phyloP scores from a whole-genome alignment of 1,139 yeast species.

The Sugiyamaella sp. region DNA sequence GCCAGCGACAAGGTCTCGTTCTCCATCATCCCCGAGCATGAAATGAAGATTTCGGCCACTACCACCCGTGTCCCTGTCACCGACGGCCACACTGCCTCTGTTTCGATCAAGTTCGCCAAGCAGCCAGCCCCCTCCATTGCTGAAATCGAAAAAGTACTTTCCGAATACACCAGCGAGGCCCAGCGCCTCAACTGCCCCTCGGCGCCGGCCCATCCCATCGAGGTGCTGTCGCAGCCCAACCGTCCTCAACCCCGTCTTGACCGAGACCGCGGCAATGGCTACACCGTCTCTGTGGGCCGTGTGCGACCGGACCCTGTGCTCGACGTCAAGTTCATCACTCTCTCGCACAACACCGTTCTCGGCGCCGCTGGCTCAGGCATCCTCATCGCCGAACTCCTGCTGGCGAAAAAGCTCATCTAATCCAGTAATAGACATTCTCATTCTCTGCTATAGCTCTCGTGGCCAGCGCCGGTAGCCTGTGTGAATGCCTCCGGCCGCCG shows the following conservation, averaged over 20 bases:
- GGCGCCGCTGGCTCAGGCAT: slow-evolving; percentile 99
- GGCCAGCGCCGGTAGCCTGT: slow-evolving; percentile 1
- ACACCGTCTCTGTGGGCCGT: slow-evolving; percentile 94
- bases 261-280: slow-evolving; percentile 93
- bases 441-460: not conserved
- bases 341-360: slow-evolving; percentile 93
- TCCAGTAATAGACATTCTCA: not conserved
- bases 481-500: slow-evolving; percentile 1
- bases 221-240: slow-evolving; percentile 85
- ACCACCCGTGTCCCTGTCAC: slow-evolving; percentile 96
- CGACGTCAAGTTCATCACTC: slow-evolving; percentile 93
- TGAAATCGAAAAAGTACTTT: slow-evolving; percentile 68
- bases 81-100: slow-evolving; percentile 98
- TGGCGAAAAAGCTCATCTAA: slow-evolving; percentile 74
- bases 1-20: slow-evolving; percentile 57
- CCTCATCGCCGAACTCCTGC: slow-evolving; percentile 87
- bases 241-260: slow-evolving; percentile 99
- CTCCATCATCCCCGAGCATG: slow-evolving; percentile 64
- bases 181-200: slow-evolving; percentile 75
- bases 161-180: slow-evolving; percentile 85
- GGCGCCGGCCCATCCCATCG: slow-evolving; percentile 91
- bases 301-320: slow-evolving; percentile 89
- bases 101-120: slow-evolving; percentile 78
- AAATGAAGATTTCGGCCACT: slow-evolving; percentile 88
- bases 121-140: slow-evolving; percentile 86